Base-by-base conservation (phyloP, 2,329 filamentous ascomycete genomes). In the Sclerotinia nivalis region DNA sequence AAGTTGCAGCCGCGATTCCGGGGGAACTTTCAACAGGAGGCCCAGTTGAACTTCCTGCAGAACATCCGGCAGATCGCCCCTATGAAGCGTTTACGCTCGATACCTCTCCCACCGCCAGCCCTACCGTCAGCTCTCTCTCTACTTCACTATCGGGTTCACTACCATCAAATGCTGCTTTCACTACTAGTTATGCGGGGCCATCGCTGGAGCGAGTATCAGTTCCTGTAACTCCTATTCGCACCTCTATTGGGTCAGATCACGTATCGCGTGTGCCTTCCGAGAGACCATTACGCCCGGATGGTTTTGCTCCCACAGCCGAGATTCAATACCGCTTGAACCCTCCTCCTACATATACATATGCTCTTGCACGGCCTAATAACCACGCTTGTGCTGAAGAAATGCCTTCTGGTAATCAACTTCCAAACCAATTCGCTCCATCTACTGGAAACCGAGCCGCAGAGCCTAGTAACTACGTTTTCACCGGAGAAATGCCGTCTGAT, bases 1-100 rank as follows among this genome's bases (percentile, higher is more conserved):
- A 78, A 47, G 72, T 77, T 40, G 28, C 8, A 37, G 70, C 75
- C 4, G 75, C 72, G 18, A 71, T 75, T 22, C 61, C 75, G 1
- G 71, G 72, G 12, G 50, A 49, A 15, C 60, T 50, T n/a, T 15
- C 45, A 8, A 12, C 43, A 49, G 62, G 9, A 65, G 15, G 4
- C 5, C 20, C 28, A 25, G 49, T 50, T 45, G 56, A 68, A 52
- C 34, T 62, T 5, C 45, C n/a, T 20, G 34, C 62, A 18, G 62
- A 43, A 40, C 15, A 43, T 0, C 37, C 60, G 18, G 68, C 59
- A 9, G 18, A 22, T 6, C n/a, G 5, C 25, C 20, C 9, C 13
- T 10, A 40, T 13, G 10, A 3, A 28, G 5, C 31, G 0, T 25
- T 20, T 12, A 25, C 22, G 2, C 22, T n/a, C 37, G 18, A 45